phyloP scores from a whole-genome alignment of 805 yeast species.

The Wickerhamomyces rabaulensis region DNA sequence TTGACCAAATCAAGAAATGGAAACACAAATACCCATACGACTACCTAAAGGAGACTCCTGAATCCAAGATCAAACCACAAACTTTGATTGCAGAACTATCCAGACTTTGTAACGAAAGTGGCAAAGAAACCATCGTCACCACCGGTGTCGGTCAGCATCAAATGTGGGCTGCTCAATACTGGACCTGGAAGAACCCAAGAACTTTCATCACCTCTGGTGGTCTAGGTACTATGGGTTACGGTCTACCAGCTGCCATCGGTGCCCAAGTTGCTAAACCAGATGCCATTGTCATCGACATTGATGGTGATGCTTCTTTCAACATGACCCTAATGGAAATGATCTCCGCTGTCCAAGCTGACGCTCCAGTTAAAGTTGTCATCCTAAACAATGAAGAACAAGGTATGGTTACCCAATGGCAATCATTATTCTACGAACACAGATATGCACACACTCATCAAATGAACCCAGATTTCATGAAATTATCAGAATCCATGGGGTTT shows the following conservation, averaged over 20 bases:
- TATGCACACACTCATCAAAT: constrained; percentile 96
- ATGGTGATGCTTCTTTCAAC: constrained; percentile 98
- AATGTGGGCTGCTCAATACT: constrained; percentile 99
- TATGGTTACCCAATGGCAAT: constrained; percentile 99
- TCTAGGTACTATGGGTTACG: constrained; percentile 97
- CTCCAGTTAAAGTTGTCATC: constrained; percentile 86
- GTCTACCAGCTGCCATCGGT: constrained; percentile 96
- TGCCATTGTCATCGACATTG: constrained; percentile 91
- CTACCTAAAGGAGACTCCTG: constrained; percentile 77
- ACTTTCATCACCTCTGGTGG: constrained; percentile 98
- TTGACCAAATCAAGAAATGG: constrained; percentile 70
- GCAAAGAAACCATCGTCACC: constrained; percentile 78
- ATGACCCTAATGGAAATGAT: constrained; percentile 94
- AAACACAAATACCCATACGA: constrained; percentile 80
- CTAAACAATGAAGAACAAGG: constrained; percentile 98
- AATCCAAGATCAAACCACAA: constrained; percentile 84
- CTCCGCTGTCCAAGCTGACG: constrained; percentile 88
- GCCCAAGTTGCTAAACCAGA: constrained; percentile 96
- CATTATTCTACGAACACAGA: constrained; percentile 93
- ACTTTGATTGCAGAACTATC: constrained; percentile 79
- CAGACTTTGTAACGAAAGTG: constrained; percentile 55
- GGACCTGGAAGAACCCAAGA: constrained; percentile 90
- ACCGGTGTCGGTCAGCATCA: constrained; percentile 99
- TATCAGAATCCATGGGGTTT: constrained; percentile 92
- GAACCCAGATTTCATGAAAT: constrained; percentile 89